Evolutionary conservation across 2,329 filamentous ascomycete genomes (phyloP).

Genomic region (Zasmidium angulare): DNA sequence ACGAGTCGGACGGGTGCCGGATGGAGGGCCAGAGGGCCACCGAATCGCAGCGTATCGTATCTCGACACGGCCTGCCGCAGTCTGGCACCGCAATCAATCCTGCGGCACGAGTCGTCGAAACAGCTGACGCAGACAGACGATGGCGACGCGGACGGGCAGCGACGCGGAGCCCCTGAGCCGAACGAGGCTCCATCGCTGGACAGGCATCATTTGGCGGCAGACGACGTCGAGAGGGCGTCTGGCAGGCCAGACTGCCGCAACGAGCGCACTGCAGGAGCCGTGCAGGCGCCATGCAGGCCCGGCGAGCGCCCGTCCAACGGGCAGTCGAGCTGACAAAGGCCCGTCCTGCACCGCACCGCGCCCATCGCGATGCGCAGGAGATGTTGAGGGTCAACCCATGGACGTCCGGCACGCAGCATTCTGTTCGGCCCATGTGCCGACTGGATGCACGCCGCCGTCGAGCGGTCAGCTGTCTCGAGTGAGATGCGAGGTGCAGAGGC

Average conservation of each 20-base stretch:
- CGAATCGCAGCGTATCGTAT: neutral
- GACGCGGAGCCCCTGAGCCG: neutral
- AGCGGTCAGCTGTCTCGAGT: constrained; percentile 10
- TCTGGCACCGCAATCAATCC: too few species aligned
- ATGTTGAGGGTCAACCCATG: neutral
- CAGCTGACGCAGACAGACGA: constrained; percentile 3
- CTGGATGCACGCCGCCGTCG: constrained; percentile 1
- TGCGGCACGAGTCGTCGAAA: neutral
- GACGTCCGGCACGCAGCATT: neutral
- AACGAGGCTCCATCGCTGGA: too few species aligned
- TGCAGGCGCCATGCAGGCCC: constrained; percentile 29
- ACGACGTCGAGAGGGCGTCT: constrained; percentile 10
- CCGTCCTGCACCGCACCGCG: neutral
- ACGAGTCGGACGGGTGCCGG: constrained; percentile 16
- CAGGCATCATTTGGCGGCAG: constrained; percentile 13
- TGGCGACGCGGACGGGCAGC: neutral
- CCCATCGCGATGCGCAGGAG: neutral
- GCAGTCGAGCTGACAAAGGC: constrained; percentile 9
- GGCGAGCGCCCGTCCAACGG: constrained; percentile 3
- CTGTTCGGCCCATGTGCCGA: constrained; percentile 10
- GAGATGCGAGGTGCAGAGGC: constrained; percentile 5
- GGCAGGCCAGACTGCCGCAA: constrained; percentile 22
- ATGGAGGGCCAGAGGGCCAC: constrained; percentile 4
- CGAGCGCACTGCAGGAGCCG: constrained; percentile 29
- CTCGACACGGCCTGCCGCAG: too few species aligned